Conservation (phyloP, 169 alveolate genomes). For the Plasmodium knowlesi region DNA sequence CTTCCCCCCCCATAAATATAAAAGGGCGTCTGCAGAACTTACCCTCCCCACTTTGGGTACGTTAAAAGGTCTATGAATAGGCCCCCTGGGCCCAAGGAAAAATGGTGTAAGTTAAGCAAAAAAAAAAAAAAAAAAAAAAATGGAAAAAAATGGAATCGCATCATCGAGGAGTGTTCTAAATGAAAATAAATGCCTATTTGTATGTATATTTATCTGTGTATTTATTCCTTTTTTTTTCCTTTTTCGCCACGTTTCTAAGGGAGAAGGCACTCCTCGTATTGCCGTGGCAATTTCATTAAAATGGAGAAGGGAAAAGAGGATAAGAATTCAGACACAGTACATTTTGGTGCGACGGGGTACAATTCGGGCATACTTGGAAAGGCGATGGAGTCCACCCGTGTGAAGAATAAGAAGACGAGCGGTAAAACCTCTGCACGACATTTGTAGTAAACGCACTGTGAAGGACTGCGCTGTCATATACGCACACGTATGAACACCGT, state of each 20-base stretch:
- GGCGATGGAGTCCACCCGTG: neutral
- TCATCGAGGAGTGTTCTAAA: neutral
- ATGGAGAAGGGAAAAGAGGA: conserved; percentile 77
- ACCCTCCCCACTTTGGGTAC: conserved; percentile 94
- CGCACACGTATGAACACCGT: neutral
- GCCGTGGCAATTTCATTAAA: conserved; percentile 89
- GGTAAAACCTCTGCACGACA: neutral
- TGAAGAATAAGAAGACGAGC: conserved; percentile 35
- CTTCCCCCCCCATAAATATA: neutral
- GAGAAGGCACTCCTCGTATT: conserved; percentile 83
- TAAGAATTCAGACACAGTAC: conserved; percentile 27
- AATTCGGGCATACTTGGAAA: neutral
- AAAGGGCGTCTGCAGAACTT: conserved; percentile 92
- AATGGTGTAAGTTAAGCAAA: conserved; percentile 89
- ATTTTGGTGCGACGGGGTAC: neutral
- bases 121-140: neutral
- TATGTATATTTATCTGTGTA: neutral
- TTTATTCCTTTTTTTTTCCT: neutral
- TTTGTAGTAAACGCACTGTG: neutral
- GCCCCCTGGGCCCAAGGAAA: conserved; percentile 92
- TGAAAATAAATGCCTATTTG: too few relatives aligned
- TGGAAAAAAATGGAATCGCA: neutral
- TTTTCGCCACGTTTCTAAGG: conserved; percentile 33
- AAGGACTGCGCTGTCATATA: neutral
- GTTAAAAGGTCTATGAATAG: conserved; percentile 91